phyloP scores from a whole-genome alignment of 768 basidiomycete genomes.

The Pulveroboletus frians region DNA sequence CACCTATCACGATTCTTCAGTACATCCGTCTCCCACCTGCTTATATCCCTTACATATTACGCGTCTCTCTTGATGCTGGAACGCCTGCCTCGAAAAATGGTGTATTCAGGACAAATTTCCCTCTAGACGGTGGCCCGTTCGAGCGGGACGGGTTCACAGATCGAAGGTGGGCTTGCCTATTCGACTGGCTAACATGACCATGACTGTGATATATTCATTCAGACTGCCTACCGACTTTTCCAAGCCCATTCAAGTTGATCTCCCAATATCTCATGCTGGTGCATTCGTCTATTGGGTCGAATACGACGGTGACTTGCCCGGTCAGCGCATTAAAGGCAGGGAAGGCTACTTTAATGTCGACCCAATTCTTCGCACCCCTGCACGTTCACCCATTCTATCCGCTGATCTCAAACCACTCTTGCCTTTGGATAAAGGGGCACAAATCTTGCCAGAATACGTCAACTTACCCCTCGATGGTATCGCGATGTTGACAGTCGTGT shows the following conservation, averaged over 20 bases:
- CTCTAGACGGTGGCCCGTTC: conserved; percentile 86
- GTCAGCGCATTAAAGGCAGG: conserved; percentile 69
- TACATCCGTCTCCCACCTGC: conserved; percentile 96
- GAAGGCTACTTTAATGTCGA: conserved; percentile 97
- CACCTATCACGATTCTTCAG: conserved; percentile 38
- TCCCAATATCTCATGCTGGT: conserved; percentile 95
- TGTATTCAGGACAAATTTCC: conserved; percentile 94
- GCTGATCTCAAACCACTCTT: conserved; percentile 47
- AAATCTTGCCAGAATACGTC: conserved; percentile 46
- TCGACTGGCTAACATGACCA: background rate
- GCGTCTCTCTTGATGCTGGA: conserved; percentile 88
- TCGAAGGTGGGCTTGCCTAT: conserved; percentile 52
- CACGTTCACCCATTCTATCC: conserved; percentile 70
- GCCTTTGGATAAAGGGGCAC: conserved; percentile 47
- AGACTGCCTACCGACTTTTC: conserved; percentile 85
- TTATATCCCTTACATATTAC: conserved; percentile 79
- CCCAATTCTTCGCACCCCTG: conserved; percentile 73
- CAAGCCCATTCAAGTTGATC: conserved; percentile 88
- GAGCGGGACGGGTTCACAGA: conserved; percentile 68
- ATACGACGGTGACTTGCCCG: conserved; percentile 61
- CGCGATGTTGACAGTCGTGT: conserved; percentile 83
- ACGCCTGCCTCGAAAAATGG: conserved; percentile 88
- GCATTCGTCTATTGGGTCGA: conserved; percentile 96
- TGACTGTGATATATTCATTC: conserved; percentile 14
- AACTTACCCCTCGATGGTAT: conserved; percentile 85